Conservation (phyloP, 139 green algal species). For the Volvox reticuliferus region DNA sequence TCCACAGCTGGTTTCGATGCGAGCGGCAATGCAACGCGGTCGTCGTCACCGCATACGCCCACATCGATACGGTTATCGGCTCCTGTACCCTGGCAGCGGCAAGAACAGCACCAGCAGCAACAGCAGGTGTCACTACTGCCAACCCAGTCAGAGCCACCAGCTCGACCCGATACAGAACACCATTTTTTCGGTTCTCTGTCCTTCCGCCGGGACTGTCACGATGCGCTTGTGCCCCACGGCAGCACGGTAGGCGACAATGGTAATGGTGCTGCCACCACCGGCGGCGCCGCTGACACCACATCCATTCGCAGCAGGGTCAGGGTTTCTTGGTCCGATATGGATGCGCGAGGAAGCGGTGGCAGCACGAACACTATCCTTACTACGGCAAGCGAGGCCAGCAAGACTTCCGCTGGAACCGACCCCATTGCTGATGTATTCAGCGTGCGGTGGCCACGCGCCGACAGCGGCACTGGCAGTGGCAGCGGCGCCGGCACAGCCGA, state of each 20-base stretch:
- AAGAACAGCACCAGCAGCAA: background rate
- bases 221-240: background rate
- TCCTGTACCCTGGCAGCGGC: background rate
- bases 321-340: slow-evolving; percentile 24
- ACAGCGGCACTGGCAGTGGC: background rate
- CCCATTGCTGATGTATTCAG: background rate
- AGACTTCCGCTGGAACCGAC: background rate
- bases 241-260: background rate
- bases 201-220: background rate
- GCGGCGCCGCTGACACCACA: background rate
- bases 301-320: background rate
- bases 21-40: background rate
- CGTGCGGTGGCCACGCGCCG: background rate
- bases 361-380: background rate
- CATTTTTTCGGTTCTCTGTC: background rate
- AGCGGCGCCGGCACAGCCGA: background rate
- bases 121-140: background rate
- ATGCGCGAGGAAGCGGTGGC: background rate
- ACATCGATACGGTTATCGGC: background rate
- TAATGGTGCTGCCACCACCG: background rate
- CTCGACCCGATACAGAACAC: background rate
- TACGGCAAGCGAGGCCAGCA: slow-evolving; percentile 4
- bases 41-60: background rate
- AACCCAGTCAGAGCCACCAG: background rate
- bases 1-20: background rate